Evolutionary conservation across 306 rosid species (phyloP).

Genomic region (Adenanthera pavonina): DNA sequence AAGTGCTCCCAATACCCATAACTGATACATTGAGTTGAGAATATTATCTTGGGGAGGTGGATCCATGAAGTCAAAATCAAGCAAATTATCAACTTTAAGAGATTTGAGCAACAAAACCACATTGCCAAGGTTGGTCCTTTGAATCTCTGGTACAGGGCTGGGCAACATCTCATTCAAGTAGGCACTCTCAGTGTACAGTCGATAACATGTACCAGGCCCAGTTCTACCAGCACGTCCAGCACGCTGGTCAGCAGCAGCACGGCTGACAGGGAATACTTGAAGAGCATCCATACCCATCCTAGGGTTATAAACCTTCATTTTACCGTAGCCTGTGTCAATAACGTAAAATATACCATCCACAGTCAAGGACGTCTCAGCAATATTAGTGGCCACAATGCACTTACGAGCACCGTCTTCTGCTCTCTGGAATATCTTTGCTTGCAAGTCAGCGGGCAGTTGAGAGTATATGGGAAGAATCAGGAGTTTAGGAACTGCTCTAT

Average conservation of each 20-base stretch:
- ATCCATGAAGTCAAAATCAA: slow-evolving; percentile 98
- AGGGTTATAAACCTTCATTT: slow-evolving; percentile 98
- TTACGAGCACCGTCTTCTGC: slow-evolving; percentile 98
- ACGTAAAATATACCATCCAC: slow-evolving; percentile 95
- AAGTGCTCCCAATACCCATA: slow-evolving; percentile 98
- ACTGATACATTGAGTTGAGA: slow-evolving; percentile 97
- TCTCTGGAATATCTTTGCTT: slow-evolving; percentile 91
- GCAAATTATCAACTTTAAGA: slow-evolving; percentile 90
- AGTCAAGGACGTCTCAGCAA: slow-evolving; percentile 96
- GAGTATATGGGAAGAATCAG: slow-evolving; percentile 96
- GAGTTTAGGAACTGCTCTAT: slow-evolving; percentile 84
- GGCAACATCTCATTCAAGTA: slow-evolving; percentile 85
- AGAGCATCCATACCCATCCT: slow-evolving; percentile 99
- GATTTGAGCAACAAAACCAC: slow-evolving; percentile 93
- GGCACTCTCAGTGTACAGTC: slow-evolving; percentile 88
- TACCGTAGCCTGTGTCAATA: slow-evolving; percentile 95
- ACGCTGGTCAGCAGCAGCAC: slow-evolving; percentile 99
- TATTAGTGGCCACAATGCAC: slow-evolving; percentile 96
- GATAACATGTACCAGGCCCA: slow-evolving; percentile 96
- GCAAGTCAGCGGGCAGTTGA: slow-evolving; percentile 98
- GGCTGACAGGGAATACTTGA: slow-evolving; percentile 96
- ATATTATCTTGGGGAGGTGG: slow-evolving; percentile 99
- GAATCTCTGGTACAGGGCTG: slow-evolving; percentile 98
- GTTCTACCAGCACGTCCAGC: slow-evolving; percentile 99
- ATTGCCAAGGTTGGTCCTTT: slow-evolving; percentile 95